These are phyloP conservation scores for Amanita muscaria DNA, from an alignment of 768 basidiomycete species.

Conservation along the genomic window DNA sequence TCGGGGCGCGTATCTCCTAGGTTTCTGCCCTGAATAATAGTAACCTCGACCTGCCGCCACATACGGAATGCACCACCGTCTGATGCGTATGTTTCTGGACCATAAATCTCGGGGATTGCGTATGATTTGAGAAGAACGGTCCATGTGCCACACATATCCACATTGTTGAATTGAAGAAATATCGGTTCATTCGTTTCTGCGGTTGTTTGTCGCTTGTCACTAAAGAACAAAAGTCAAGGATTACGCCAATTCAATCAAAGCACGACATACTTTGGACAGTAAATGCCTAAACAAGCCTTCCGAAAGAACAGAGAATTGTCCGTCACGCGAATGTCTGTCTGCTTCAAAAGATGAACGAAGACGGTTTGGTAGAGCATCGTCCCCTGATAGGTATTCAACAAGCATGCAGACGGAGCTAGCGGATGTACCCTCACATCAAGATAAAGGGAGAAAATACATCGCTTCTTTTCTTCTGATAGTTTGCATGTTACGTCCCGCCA, in stretches of 20 bases:
- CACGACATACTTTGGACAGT: constrained; percentile 43
- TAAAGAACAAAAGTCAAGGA: constrained; percentile 1
- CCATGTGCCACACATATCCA: constrained; percentile 66
- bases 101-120: constrained; percentile 74
- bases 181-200: constrained; percentile 43
- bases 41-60: constrained; percentile 77
- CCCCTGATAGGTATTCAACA: constrained; percentile 39
- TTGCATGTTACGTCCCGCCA: constrained; percentile 72
- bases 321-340: constrained; percentile 72
- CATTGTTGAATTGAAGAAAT: constrained; percentile 62
- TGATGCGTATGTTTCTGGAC: constrained; percentile 39
- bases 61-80: constrained; percentile 79
- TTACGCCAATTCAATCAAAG: background rate
- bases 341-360: constrained; percentile 61
- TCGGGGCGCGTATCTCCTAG: constrained; percentile 45
- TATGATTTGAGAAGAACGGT: constrained; percentile 73
- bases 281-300: constrained; percentile 68
- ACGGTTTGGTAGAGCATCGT: constrained; percentile 66
- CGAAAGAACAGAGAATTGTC: constrained; percentile 72
- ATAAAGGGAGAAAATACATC: constrained; percentile 65
- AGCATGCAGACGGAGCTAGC: constrained; percentile 1
- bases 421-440: constrained; percentile 46
- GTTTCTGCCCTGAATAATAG: constrained; percentile 65
- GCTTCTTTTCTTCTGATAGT: constrained; percentile 56
- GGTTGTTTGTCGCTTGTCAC: constrained; percentile 14